Base-by-base conservation (phyloP, 495 filamentous ascomycete species). In the Penicillium bovifimosum region DNA sequence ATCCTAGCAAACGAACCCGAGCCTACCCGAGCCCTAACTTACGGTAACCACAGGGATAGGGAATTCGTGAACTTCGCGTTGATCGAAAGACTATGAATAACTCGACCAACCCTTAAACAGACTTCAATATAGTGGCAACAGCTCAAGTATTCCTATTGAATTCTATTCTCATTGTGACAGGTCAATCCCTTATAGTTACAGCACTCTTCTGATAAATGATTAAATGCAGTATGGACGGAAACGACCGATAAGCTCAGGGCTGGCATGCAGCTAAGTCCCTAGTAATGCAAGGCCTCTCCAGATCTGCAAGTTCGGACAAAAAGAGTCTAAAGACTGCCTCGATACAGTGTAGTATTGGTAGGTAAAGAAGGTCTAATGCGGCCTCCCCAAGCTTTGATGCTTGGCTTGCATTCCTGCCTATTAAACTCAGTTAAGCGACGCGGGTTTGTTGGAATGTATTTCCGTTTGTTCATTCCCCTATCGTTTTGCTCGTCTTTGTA, bases 331-430 rank as follows among this genome's bases (percentile, higher is more conserved):
- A n/a, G 5, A 1, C 44, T 47, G 35, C 14, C 20, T 11, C 8
- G 13, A 26, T 3, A 47, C 18, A 6, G 11, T 3, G 28, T 9
- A 28, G 1, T 33, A 36, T 47, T 47, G 32, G 32, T 10, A 20
- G 9, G 24, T 36, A 3, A 3, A 14, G 13, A 0, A 47, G 32
- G 6, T 9, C 32, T 24, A 10, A 3, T 10, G 14, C 9, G 9
- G 32, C 1, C 28, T 36, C 20, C 9, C 44, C 31, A 8, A 10
- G 18, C 9, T 20, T 20, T 14, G 27, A 17, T 29, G 43, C 43
- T 53, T 45, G 50, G 44, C 54, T 43, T 54, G n/a, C 61, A 62
- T 64, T 64, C 55, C 42, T 53, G 11, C 10, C 45, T 49, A n/a
- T 50, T 17, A 17, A 43, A 43, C 41, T 43, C 9, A 10, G 5